Conservation (phyloP, 768 basidiomycete genomes). For the Chalciporus sphaerocephalus region DNA sequence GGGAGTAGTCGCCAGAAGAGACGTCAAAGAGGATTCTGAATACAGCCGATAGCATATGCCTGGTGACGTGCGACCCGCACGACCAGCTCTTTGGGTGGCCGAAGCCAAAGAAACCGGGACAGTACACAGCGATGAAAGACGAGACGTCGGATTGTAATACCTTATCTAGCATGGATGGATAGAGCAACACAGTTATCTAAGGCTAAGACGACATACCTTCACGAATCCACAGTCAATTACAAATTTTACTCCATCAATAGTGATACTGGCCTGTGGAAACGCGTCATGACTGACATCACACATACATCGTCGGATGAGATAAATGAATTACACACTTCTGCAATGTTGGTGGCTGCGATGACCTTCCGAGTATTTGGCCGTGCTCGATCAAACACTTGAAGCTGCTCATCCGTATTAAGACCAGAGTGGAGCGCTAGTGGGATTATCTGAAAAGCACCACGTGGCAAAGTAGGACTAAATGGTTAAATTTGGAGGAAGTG, state of each 20-base stretch:
- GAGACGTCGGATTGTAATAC: slow-evolving; percentile 82
- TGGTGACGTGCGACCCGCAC: slow-evolving; percentile 89
- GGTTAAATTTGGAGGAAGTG: slow-evolving; percentile 1
- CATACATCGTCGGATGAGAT: neutral
- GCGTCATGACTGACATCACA: neutral
- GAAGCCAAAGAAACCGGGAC: slow-evolving; percentile 86
- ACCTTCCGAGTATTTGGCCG: slow-evolving; percentile 81
- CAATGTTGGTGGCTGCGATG: slow-evolving; percentile 92
- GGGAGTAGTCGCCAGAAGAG: slow-evolving; percentile 65
- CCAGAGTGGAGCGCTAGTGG: slow-evolving; percentile 87
- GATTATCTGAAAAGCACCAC: slow-evolving; percentile 51
- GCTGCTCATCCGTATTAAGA: slow-evolving; percentile 81
- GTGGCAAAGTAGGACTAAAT: slow-evolving; percentile 40
- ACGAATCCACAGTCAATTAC: slow-evolving; percentile 95
- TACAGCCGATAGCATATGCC: slow-evolving; percentile 94
- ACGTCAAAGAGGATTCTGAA: slow-evolving; percentile 54
- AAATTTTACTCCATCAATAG: slow-evolving; percentile 92
- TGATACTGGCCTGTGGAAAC: slow-evolving; percentile 75
- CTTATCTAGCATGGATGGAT: slow-evolving; percentile 61
- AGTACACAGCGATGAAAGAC: slow-evolving; percentile 78
- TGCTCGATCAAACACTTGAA: slow-evolving; percentile 75
- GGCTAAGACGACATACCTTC: slow-evolving; percentile 53
- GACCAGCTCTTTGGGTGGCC: slow-evolving; percentile 87
- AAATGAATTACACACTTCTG: slow-evolving; percentile 58
- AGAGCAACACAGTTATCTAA: neutral